phyloP scores from a whole-genome alignment of 2,329 filamentous ascomycete genomes.

The Colletotrichum gigasporum region DNA sequence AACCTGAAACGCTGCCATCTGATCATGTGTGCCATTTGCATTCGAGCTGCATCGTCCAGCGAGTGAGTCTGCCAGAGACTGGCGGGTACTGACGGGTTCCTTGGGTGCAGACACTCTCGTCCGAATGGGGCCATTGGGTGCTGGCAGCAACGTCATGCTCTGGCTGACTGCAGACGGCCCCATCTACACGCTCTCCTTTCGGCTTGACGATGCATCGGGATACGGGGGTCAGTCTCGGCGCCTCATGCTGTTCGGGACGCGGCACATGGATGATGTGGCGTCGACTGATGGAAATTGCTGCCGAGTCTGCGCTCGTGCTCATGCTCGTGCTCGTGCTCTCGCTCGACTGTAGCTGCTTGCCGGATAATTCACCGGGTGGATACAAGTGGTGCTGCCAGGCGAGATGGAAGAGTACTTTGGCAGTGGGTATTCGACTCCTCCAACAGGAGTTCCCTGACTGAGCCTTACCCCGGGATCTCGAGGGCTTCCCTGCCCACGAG shows the following conservation, averaged over 20 bases:
- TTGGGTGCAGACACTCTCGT: neutral
- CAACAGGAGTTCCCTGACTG: constrained; percentile 3
- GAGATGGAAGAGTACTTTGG: constrained; percentile 29
- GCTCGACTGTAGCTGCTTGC: neutral
- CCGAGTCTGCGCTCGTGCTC: constrained; percentile 6
- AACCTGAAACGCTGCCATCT: constrained; percentile 19
- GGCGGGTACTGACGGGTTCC: neutral
- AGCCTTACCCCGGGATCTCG: constrained; percentile 27
- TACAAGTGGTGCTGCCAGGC: constrained; percentile 17
- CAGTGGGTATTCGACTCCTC: constrained; percentile 9
- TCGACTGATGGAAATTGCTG: neutral
- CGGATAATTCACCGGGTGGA: constrained; percentile 24
- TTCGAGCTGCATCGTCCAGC: constrained; percentile 2
- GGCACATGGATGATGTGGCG: constrained; percentile 25
- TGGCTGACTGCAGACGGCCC: neutral
- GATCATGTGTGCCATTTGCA: constrained; percentile 11
- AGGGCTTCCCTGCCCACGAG: constrained; percentile 1
- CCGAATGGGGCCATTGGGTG: constrained; percentile 2
- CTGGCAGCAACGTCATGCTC: constrained; percentile 16
- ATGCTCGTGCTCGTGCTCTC: neutral
- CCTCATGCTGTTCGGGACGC: constrained; percentile 15
- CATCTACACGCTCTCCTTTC: neutral
- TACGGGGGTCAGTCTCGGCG: constrained; percentile 12
- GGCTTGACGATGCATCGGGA: constrained; percentile 1
- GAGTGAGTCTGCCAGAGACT: neutral